Evolutionary conservation across 1,139 yeast species (phyloP), one percentile per base, ranked within the genome.

Genomic region (Kurtzmaniella quercitrusa): DNA sequence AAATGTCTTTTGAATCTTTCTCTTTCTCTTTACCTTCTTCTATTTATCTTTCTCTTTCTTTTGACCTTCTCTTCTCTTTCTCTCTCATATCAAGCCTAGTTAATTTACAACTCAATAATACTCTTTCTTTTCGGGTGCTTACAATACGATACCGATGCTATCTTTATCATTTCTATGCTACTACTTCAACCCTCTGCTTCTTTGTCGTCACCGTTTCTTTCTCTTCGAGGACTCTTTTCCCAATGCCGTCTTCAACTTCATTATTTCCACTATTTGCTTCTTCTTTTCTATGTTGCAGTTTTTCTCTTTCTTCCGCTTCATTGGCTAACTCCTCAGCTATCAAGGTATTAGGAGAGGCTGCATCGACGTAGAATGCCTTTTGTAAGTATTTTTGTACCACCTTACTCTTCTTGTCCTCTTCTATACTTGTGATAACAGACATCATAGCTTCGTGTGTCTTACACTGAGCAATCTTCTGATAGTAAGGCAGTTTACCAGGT

Each of bases 401-500:
- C 25, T 66, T 68, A 40, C 60, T 59, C 19, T 65, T 61, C 39
- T 65, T 67, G 48, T 64, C 59, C 16, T 36, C 38, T 7, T 63
- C 60, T 14, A 62, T 56, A 15, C 56, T 50, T 1, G 59, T 48
- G 1, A 69, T 56, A 9, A 71, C 50, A 19, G 58, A 59, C 10
- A 59, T 57, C 45, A 86, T 62, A 38, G 81, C 85, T 12, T 75
- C 79, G 44, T 71, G 65, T 2, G 77, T 69, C 57, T 82, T 88
- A 37, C 81, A 68, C 50, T 73, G 75, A 34, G 84, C 73, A 41
- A 88, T 65, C 42, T 65, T 53, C 52, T 79, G 82, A 58, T 85
- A 85, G 41, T 79, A 69, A 15, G 73, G 69, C 3, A 81, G 77
- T 58, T 82, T 85, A 0, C 96, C 95, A 0, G 96, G 96, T 3